These are phyloP conservation scores for Nakaseomyces bracarensis DNA, from an alignment of 1,139 yeast species.

Conservation along the genomic window DNA sequence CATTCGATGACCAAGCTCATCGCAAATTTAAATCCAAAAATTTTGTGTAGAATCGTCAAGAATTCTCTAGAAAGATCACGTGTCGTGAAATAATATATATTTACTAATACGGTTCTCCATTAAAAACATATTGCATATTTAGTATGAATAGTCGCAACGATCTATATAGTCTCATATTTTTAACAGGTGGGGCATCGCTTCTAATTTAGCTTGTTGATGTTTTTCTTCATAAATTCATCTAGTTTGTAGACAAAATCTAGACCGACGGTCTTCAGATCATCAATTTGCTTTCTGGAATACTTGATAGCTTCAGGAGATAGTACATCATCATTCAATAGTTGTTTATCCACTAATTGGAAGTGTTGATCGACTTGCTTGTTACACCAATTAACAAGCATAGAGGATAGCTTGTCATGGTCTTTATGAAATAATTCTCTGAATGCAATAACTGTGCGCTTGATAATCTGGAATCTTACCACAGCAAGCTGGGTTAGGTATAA, in stretches of 20 bases:
- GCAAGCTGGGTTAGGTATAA: constrained; percentile 50
- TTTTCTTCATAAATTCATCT: constrained; percentile 29
- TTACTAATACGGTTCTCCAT: too few species aligned
- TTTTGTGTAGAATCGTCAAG: neutral
- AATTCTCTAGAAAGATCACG: constrained; percentile 2
- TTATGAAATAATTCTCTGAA: constrained; percentile 40
- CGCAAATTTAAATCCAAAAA: neutral
- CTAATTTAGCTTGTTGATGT: constrained; percentile 18
- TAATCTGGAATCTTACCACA: constrained; percentile 49
- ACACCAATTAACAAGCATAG: constrained; percentile 56
- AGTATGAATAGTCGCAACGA: too few species aligned
- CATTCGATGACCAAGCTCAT: neutral
- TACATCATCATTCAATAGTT: constrained; percentile 56
- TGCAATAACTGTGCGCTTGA: constrained; percentile 41
- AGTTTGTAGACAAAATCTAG: constrained; percentile 50
- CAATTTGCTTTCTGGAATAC: constrained; percentile 52
- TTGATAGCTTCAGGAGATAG: constrained; percentile 41
- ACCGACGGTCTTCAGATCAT: constrained; percentile 56
- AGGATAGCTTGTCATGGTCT: constrained; percentile 34
- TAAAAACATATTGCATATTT: too few species aligned
- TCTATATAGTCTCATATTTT: too few species aligned
- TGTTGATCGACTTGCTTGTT: constrained; percentile 56
- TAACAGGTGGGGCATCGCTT: too few species aligned
- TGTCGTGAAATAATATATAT: neutral
- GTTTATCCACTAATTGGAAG: constrained; percentile 53